Base-by-base conservation (phyloP, 2,329 filamentous ascomycete genomes). In the Cordyceps farinosa region DNA sequence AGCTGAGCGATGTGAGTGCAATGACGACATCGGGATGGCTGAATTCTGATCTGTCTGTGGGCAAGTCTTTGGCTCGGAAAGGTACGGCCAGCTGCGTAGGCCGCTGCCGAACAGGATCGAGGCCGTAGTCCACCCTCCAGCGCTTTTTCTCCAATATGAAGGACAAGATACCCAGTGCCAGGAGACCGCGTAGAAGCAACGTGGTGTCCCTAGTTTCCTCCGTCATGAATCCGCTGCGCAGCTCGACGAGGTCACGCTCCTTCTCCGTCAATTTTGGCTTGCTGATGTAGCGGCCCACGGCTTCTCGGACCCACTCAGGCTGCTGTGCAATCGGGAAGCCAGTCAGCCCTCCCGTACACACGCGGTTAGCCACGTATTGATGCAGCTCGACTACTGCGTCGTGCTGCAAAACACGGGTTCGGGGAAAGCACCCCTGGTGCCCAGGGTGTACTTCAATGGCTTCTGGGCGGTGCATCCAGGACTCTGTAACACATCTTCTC, bases 71-170 rank as follows among this genome's bases (percentile, higher is more conserved):
- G 0, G 84, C 85, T 11, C 77, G 77, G 66, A 81, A 90, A 0
- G 86, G 87, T 0, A 90, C 84, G 0, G 83, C 82, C 0, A 89
- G 76, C 60, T 70, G 75, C 0, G 80, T 83, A 1, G 65, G 57
- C 0, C 78, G 80, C 0, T 67, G 66, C 3, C 84, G 71, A 1
- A 65, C 69, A 0, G 67, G 64, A 68, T 86, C 80, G 0, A 84
- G 74, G 0, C 88, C 87, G 65, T 87, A 91, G 61, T 90, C 81
- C 0, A 91, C 87, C 3, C 82, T 74, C 84, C 85, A 90, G 1
- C 87, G 76, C 67, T 89, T 90, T 13, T 82, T 72, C 0, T 74
- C 72, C 0, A 90, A 73, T 0, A 75, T 76, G 64, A 87, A 88
- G 0, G 68, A 67, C 0, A 90, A 68, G 0, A 90, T 75, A 0